Base-by-base conservation (phyloP, 495 filamentous ascomycete species). In the Trichoderma gamsii region DNA sequence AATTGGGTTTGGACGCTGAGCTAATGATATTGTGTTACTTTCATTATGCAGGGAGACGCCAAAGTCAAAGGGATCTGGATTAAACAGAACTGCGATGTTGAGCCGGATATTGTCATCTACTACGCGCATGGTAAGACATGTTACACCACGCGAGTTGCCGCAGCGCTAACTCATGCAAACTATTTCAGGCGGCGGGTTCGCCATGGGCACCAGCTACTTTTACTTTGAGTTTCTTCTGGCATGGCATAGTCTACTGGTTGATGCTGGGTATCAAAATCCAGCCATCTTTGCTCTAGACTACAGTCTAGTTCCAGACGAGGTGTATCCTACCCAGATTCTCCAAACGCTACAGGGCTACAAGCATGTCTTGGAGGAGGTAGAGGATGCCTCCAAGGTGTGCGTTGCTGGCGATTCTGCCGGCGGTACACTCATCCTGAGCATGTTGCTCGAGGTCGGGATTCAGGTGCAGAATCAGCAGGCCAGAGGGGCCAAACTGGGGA, bases 221-320 rank as follows among this genome's bases (percentile, higher is more conserved):
- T 93, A 93, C 74, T 83, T 93, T 25, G 90, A 93, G 74, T 92
- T 93, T 70, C 79, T 93, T 21, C 72, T 91, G 44, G 83, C 87
- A 32, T 90, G 86, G 86, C 71, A 87, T 18, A 81, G 76, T 52
- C 73, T 88, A 0, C 77, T 93, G 44, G 77, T 80, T 38, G 76
- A 82, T 18, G 74, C 79, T 43, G 88, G 89, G 16, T 92, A 88
- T 72, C 64, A 73, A 16, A 92, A 92, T 72, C 90, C 91, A 3
- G 88, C 90, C 18, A 82, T 93, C n/a, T 89, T 93, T 72, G 85
- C 88, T 2, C 76, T 93, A 7, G 90, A 93, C 66, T 93, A 93
- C 72, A 89, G 87, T 9, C 82, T 93, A 1, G 89, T 92, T n/a
- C 91, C 90, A 13, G 88, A 91, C 68, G 82, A 83, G 44, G 79